Evolutionary conservation across 345 rosid genomes (phyloP), one percentile per base, ranked within the genome.

Genomic region (Gossypium australe): DNA sequence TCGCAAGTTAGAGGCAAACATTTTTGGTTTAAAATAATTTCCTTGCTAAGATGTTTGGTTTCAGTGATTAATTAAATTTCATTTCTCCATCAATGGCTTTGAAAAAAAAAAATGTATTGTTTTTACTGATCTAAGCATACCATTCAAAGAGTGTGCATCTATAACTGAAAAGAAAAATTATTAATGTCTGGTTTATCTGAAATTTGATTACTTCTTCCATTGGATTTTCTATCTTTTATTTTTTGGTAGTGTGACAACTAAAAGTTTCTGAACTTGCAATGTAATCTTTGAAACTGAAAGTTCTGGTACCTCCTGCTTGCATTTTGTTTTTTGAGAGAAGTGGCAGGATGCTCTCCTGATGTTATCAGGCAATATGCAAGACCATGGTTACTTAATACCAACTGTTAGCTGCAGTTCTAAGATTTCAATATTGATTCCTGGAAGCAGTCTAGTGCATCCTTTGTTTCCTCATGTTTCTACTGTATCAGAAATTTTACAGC

Each of bases 391-490:
- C 38, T 47, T 68, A 14, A 76, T 52, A 55, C 55, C 29, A 27
- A 2, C 22, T 7, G 2, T 60, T 8, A 11, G 56, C 72, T 16
- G 68, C 18, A 60, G 38, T 14, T 65, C 44, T 45, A n/a, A 10
- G 11, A 18, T 16, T 52, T 77, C 67, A 45, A 44, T 74, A 43
- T 25, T 74, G 78, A 66, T 60, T 29, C 65, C 5, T 12, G 9
- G 60, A 17, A 72, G 34, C 67, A 18, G 34, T 41, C 24, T 72
- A 20, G 24, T 63, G 44, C 7, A 14, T 25, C 41, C 58, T 56
- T 49, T 18, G 18, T 68, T 80, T 55, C 67, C 53, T 76, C 57
- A 14, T 52, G 44, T 73, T 65, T 70, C 65, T 70, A 45, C 63
- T 52, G 3, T 44, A 58, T 14, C 53, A 29, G 52, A 60, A 74